Conservation (phyloP, 2,329 filamentous ascomycete genomes). For the Pyricularia pennisetigena region DNA sequence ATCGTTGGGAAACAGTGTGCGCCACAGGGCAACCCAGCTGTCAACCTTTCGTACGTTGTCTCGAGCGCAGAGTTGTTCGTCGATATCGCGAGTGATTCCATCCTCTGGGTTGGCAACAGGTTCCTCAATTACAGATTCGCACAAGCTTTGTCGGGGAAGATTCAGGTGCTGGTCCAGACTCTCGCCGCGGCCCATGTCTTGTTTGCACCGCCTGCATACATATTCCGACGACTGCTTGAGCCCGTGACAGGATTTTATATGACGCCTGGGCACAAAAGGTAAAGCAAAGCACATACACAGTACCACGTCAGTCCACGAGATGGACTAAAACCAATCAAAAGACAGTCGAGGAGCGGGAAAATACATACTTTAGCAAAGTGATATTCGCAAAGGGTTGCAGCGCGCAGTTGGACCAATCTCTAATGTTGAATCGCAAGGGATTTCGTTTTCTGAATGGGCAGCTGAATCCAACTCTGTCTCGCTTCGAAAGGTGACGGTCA, state of each 20-base stretch:
- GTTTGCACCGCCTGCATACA: background rate
- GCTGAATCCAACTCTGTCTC: background rate
- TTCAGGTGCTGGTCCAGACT: background rate
- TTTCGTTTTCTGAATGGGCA: constrained; percentile 5
- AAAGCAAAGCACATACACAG: background rate
- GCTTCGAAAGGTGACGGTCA: background rate
- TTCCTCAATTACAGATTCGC: background rate
- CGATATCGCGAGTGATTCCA: constrained; percentile 3
- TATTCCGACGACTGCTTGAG: too few species aligned
- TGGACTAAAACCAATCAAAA: background rate
- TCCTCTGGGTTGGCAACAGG: constrained; percentile 1
- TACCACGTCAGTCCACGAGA: background rate
- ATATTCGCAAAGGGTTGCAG: background rate
- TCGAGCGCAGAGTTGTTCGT: background rate
- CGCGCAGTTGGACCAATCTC: constrained; percentile 1
- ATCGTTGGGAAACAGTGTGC: constrained; percentile 2
- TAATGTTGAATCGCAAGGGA: constrained; percentile 3
- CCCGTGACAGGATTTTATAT: background rate
- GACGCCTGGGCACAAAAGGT: background rate
- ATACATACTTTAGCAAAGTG: constrained; percentile 1
- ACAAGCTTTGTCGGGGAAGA: background rate
- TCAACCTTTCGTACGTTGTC: background rate
- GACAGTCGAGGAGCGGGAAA: background rate
- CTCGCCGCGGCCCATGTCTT: background rate
- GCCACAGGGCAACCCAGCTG: constrained; percentile 1